phyloP scores from a whole-genome alignment of 1,139 yeast genomes.

The Entelexis sorbosivorans region DNA sequence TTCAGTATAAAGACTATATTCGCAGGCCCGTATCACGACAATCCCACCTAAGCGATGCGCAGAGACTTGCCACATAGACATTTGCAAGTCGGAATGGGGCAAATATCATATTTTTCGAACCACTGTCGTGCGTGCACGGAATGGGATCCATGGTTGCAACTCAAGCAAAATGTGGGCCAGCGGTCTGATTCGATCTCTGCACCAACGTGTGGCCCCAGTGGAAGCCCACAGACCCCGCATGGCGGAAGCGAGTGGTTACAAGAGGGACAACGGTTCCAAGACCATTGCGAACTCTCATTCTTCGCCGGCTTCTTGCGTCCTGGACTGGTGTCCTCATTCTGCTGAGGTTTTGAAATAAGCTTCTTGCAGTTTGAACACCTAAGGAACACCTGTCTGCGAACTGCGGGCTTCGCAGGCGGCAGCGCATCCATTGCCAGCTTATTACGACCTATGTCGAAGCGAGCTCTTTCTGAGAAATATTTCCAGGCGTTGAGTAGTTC shows the following conservation, averaged over 20 bases:
- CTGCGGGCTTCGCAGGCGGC: constrained; percentile 44
- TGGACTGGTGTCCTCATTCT: neutral
- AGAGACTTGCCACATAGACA: constrained; percentile 45
- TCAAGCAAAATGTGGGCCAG: constrained; percentile 82
- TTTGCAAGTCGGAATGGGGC: constrained; percentile 90
- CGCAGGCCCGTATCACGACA: too few species aligned
- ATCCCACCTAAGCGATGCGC: neutral
- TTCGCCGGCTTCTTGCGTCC: neutral
- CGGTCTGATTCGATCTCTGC: constrained; percentile 26
- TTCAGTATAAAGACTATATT: too few species aligned
- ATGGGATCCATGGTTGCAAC: constrained; percentile 89
- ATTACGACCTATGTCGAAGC: constrained; percentile 70
- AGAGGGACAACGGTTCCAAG: constrained; percentile 47
- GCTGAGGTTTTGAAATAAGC: constrained; percentile 16
- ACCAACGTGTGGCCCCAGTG: constrained; percentile 62
- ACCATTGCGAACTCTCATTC: neutral
- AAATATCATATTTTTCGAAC: constrained; percentile 75
- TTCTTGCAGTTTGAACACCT: constrained; percentile 78
- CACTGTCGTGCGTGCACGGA: constrained; percentile 93
- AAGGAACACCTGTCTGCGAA: constrained; percentile 65
- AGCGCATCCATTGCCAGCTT: constrained; percentile 32
- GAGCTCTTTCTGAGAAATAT: constrained; percentile 64
- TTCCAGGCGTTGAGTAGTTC: constrained; percentile 76
- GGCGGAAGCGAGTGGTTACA: constrained; percentile 87
- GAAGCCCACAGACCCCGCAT: constrained; percentile 76